phyloP scores from a whole-genome alignment of 2,329 filamentous ascomycete genomes.

The Huntiella savannae region DNA sequence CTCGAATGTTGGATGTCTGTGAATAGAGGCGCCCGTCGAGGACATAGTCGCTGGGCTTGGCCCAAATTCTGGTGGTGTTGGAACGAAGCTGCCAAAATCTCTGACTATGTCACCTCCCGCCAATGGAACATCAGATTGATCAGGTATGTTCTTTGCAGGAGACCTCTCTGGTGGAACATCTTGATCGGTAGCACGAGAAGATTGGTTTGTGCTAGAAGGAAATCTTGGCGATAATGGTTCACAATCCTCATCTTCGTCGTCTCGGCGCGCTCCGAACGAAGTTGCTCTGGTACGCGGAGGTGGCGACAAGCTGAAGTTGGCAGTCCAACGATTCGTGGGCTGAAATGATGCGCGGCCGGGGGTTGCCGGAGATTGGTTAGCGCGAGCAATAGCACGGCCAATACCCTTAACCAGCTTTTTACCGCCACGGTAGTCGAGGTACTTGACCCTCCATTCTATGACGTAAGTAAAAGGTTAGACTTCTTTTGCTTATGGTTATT shows the following conservation, averaged over 20 bases:
- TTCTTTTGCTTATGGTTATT: no score
- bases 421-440: conserved; percentile 84
- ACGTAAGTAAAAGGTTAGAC: conserved; percentile 1
- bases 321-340: conserved; percentile 12
- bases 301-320: conserved; percentile 16
- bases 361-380: conserved; percentile 31
- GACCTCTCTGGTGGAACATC: no score
- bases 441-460: conserved; percentile 76
- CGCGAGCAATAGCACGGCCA: conserved; percentile 46
- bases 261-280: neutral
- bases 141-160: no score
- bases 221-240: conserved; percentile 3
- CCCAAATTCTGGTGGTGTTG: conserved; percentile 1
- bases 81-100: conserved; percentile 6
- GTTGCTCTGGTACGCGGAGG: conserved; percentile 16
- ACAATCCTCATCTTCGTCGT: neutral
- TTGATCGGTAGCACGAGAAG: neutral
- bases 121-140: no score
- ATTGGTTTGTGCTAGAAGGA: neutral
- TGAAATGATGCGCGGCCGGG: neutral
- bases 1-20: conserved; percentile 22
- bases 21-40: conserved; percentile 9
- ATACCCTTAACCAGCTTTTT: conserved; percentile 90
- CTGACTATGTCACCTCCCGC: neutral
- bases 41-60: neutral